phyloP scores from a whole-genome alignment of 371 early-diverging fungal genomes.

The Syncephalastrum contaminatum region DNA sequence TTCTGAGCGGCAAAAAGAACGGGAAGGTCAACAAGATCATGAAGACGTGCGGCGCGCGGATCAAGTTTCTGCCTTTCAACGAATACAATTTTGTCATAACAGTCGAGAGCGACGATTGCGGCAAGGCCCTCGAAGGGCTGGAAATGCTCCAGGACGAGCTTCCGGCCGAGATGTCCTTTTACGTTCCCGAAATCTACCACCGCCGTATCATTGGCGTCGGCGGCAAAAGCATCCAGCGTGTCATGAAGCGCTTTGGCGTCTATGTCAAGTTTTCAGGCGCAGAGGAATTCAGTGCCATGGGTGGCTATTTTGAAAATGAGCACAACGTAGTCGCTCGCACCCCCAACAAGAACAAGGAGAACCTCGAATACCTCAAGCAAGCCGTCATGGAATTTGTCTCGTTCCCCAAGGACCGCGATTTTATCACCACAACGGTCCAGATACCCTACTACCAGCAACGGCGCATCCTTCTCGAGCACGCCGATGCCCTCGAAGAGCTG shows the following conservation, averaged over 20 bases:
- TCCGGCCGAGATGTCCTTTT: conserved; percentile 77
- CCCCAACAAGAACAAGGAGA: conserved; percentile 67
- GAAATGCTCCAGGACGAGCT: conserved; percentile 68
- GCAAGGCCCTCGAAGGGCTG: conserved; percentile 57
- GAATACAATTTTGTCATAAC: conserved; percentile 71
- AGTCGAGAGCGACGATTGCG: conserved; percentile 44
- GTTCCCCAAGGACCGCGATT: conserved; percentile 42
- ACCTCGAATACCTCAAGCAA: conserved; percentile 56
- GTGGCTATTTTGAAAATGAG: conserved; percentile 69
- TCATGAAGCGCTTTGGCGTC: conserved; percentile 89
- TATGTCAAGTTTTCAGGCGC: conserved; percentile 85
- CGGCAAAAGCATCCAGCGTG: conserved; percentile 86
- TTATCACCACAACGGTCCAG: conserved; percentile 21
- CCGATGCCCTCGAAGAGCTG: conserved; percentile 8
- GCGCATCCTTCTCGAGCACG: conserved; percentile 25
- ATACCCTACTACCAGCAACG: conserved; percentile 38
- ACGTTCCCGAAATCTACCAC: conserved; percentile 80
- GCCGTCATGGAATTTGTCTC: conserved; percentile 66
- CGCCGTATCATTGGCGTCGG: conserved; percentile 89
- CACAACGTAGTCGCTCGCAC: conserved; percentile 83
- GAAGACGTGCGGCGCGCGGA: conserved; percentile 59
- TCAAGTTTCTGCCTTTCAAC: conserved; percentile 51
- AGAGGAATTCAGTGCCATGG: conserved; percentile 64
- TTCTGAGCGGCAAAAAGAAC: conserved; percentile 87
- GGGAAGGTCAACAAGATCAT: conserved; percentile 88